Conservation (phyloP, 768 basidiomycete species). For the Grammothele lineata region DNA sequence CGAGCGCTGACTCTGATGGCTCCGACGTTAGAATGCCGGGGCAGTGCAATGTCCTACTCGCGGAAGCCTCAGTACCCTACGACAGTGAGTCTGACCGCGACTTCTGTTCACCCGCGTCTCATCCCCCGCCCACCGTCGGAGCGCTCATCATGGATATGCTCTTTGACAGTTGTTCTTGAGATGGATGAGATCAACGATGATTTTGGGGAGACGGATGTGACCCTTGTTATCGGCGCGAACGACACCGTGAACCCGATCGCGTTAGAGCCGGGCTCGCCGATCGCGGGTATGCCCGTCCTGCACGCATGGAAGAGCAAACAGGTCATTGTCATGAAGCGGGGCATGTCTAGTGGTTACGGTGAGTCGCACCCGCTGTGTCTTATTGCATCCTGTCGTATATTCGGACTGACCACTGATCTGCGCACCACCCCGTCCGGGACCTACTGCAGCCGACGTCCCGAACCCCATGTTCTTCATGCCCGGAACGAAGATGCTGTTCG, state of each 20-base stretch:
- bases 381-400: not conserved
- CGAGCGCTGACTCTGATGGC: not conserved
- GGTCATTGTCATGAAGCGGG: constrained; percentile 90
- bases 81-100: constrained; percentile 53
- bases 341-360: constrained; percentile 88
- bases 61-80: constrained; percentile 87
- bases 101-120: not conserved
- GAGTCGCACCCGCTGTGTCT: constrained; percentile 16
- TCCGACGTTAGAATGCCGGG: constrained; percentile 93
- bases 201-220: constrained; percentile 85
- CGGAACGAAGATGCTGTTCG: constrained; percentile 87
- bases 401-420: not conserved
- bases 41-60: constrained; percentile 88
- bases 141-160: not conserved
- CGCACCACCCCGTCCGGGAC: not conserved
- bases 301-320: constrained; percentile 94
- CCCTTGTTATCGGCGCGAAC: constrained; percentile 87
- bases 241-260: constrained; percentile 92
- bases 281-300: constrained; percentile 90
- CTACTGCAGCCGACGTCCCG: constrained; percentile 70
- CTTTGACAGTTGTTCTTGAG: constrained; percentile 70
- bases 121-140: not conserved
- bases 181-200: constrained; percentile 97
- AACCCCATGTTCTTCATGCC: constrained; percentile 95
- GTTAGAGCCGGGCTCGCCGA: constrained; percentile 79